Evolutionary conservation across 2,329 filamentous ascomycete species (phyloP).

Genomic region (Epichloe coenophiala): DNA sequence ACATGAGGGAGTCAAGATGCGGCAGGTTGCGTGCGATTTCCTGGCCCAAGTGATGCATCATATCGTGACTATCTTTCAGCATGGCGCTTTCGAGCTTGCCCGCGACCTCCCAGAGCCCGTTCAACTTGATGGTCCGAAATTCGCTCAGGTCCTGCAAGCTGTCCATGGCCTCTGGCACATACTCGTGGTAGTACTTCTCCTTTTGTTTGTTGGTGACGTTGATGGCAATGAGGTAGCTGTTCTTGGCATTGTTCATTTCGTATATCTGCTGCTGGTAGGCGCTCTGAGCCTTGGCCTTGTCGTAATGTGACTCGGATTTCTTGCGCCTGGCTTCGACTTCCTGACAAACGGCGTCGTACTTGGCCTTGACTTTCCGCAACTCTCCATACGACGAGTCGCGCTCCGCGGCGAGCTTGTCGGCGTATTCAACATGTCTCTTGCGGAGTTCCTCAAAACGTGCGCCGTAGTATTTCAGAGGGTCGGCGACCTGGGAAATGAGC

Average conservation of each 20-base stretch:
- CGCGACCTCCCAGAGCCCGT: slow-evolving; percentile 72
- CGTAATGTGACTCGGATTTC: slow-evolving; percentile 93
- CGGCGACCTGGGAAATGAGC: slow-evolving; percentile 67
- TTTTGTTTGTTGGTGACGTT: slow-evolving; percentile 97
- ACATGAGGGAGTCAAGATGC: slow-evolving; percentile 93
- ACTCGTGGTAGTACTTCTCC: slow-evolving; percentile 94
- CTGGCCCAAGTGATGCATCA: slow-evolving; percentile 57
- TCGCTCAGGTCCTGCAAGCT: slow-evolving; percentile 89
- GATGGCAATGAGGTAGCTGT: slow-evolving; percentile 92
- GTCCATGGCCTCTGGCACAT: slow-evolving; percentile 85
- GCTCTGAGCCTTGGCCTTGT: slow-evolving; percentile 82
- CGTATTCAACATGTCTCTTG: slow-evolving; percentile 81
- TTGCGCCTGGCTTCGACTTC: slow-evolving; percentile 91
- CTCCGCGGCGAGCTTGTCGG: slow-evolving; percentile 78
- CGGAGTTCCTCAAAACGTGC: slow-evolving; percentile 78
- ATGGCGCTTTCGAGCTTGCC: slow-evolving; percentile 69
- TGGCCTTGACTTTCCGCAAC: slow-evolving; percentile 77
- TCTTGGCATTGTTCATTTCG: slow-evolving; percentile 97
- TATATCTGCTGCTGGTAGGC: slow-evolving; percentile 83
- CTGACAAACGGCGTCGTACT: slow-evolving; percentile 86
- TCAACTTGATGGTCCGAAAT: slow-evolving; percentile 72
- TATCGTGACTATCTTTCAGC: slow-evolving; percentile 57
- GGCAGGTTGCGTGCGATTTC: slow-evolving; percentile 85
- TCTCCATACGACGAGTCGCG: slow-evolving; percentile 73
- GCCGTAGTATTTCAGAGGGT: slow-evolving; percentile 66